Percentiles rank a stretch among this genome's conserved stretches.
phyloP scores from a whole-genome alignment of 257 asterid species.

The Fraxinus americana region DNA sequence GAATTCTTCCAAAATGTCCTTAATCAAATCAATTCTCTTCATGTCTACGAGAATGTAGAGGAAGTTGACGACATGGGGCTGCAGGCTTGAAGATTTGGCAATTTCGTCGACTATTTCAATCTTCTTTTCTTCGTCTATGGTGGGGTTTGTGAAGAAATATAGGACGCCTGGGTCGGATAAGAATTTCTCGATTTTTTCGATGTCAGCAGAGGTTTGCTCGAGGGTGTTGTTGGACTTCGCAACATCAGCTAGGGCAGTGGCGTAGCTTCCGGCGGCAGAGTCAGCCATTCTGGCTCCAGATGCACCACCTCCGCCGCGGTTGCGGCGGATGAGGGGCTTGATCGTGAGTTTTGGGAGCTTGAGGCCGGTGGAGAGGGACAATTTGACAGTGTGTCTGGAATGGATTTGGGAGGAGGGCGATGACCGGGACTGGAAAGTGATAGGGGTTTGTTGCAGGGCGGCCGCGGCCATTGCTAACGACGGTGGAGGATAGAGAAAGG shows the following conservation, averaged over 20 bases:
- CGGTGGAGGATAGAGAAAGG: conserved; percentile 7
- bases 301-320: conserved; percentile 17
- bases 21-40: conserved; percentile 52
- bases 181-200: conserved; percentile 57
- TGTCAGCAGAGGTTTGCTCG: conserved; percentile 51
- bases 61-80: conserved; percentile 75
- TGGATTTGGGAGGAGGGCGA: conserved; percentile 44
- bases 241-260: conserved; percentile 73
- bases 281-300: conserved; percentile 60
- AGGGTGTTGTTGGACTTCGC: conserved; percentile 56
- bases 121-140: conserved; percentile 43
- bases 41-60: conserved; percentile 70
- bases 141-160: conserved; percentile 61
- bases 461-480: conserved; percentile 30
- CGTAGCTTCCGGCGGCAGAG: conserved; percentile 75
- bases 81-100: conserved; percentile 41
- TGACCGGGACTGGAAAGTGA: conserved; percentile 47
- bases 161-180: conserved; percentile 51
- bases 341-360: conserved; percentile 54
- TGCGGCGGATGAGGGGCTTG: conserved; percentile 35
- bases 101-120: conserved; percentile 54
- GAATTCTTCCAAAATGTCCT: conserved; percentile 45
- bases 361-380: conserved; percentile 50
- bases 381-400: conserved; percentile 31
- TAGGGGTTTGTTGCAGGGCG: conserved; percentile 63